Evolutionary conservation across 371 early-diverging fungal species (phyloP).

Genomic region (Conidiobolus incongruus): DNA sequence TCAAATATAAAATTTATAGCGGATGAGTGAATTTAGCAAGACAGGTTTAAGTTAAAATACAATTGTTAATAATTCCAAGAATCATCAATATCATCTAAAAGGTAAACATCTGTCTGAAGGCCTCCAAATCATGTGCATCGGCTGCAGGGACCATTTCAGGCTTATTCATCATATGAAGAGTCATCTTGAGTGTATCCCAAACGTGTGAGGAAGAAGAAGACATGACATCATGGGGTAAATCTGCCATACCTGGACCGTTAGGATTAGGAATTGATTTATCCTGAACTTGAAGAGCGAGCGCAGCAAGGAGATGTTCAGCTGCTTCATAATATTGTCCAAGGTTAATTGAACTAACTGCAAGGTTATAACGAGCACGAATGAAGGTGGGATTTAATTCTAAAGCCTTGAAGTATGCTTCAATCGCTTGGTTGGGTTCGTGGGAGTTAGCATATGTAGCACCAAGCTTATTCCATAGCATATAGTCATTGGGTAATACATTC

Average conservation of each 20-base stretch:
- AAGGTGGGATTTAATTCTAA: constrained; percentile 82
- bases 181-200: constrained; percentile 72
- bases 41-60: not conserved
- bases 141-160: constrained; percentile 50
- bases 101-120: constrained; percentile 58
- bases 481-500: constrained; percentile 67
- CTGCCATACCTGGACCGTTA: constrained; percentile 11
- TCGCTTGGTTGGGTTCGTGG: constrained; percentile 41
- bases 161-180: constrained; percentile 55
- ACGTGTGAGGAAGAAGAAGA: constrained; percentile 15
- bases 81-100: constrained; percentile 22
- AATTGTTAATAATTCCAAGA: not conserved
- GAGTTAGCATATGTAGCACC: constrained; percentile 92
- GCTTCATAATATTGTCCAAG: constrained; percentile 72
- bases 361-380: constrained; percentile 86
- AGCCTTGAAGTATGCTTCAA: constrained; percentile 82
- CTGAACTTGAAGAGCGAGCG: constrained; percentile 45
- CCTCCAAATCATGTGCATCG: constrained; percentile 39
- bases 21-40: no score
- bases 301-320: constrained; percentile 71
- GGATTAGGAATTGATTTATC: constrained; percentile 11
- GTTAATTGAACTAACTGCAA: constrained; percentile 81
- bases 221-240: constrained; percentile 7
- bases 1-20: no score
- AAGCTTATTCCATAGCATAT: constrained; percentile 85